A percentile compares a stretch with the other conserved stretches of the same genome.
Evolutionary conservation across 2,329 filamentous ascomycete species (phyloP).

Genomic region (Rhynchosporium secalis): DNA sequence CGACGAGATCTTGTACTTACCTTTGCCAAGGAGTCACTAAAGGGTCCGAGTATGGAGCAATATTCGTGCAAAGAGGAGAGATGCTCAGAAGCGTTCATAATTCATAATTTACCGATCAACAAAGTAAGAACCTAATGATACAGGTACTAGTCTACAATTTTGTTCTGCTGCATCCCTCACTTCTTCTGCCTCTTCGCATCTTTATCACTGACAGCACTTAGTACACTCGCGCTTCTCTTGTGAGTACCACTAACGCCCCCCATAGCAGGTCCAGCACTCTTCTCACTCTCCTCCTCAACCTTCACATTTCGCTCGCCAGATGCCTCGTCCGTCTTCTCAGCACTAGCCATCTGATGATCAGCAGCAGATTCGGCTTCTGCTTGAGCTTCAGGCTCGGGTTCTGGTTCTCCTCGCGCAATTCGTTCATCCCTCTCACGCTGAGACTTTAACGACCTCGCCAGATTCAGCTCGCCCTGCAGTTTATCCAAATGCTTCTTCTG

Average conservation of each 20-base stretch:
- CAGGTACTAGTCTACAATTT: no score
- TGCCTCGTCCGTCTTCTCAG: conserved; percentile 23
- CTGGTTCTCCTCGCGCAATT: conserved; percentile 14
- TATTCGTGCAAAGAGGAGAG: neutral
- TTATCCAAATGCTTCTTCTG: conserved; percentile 74
- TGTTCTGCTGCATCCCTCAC: conserved; percentile 21
- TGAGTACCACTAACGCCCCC: conserved; percentile 61
- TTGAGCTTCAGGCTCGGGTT: conserved; percentile 44
- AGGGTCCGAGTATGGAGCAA: neutral
- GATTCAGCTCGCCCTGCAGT: conserved; percentile 68
- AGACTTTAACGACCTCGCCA: conserved; percentile 56
- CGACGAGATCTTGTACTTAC: no score
- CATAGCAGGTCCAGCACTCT: conserved; percentile 46
- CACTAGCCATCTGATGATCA: conserved; percentile 40
- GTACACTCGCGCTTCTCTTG: conserved; percentile 81
- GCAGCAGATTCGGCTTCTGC: conserved; percentile 36
- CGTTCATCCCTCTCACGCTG: conserved; percentile 42
- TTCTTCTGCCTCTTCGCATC: conserved; percentile 52
- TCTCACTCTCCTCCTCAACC: conserved; percentile 42
- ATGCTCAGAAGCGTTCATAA: neutral
- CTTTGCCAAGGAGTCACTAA: neutral
- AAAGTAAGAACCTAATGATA: no score
- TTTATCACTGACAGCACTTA: conserved; percentile 68
- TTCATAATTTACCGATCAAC: neutral
- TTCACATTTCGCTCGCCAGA: conserved; percentile 61